Evolutionary conservation across 306 rosid species (phyloP).

Genomic region (Vicia villosa): DNA sequence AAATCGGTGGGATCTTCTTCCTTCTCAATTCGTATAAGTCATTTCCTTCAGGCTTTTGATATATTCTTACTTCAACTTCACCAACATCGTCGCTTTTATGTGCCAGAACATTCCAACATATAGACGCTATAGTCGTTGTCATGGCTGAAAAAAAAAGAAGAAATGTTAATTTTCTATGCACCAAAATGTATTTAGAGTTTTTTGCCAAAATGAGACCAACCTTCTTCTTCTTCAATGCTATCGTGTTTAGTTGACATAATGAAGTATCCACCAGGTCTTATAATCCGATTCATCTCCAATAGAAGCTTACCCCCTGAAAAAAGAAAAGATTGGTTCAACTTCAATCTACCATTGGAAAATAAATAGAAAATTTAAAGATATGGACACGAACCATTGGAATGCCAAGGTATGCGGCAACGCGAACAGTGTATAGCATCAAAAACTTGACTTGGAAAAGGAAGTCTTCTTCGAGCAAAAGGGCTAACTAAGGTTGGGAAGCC

Average conservation of each 20-base stretch:
- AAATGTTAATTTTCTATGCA: constrained; percentile 25
- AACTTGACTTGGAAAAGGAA: constrained; percentile 86
- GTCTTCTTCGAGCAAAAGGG: constrained; percentile 74
- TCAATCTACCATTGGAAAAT: constrained; percentile 6
- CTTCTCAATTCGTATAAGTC: constrained; percentile 79
- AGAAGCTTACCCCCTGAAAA: constrained; percentile 83
- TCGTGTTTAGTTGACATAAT: constrained; percentile 80
- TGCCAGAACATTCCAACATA: constrained; percentile 97
- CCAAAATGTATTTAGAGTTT: background rate
- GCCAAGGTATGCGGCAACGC: constrained; percentile 78
- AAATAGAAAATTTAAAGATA: constrained; percentile 6
- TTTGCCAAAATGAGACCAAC: constrained; percentile 39
- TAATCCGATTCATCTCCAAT: constrained; percentile 87
- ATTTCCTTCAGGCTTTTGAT: constrained; percentile 91
- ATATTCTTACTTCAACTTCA: constrained; percentile 85
- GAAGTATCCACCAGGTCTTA: constrained; percentile 89
- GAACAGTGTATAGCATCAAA: constrained; percentile 91
- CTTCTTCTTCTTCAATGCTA: constrained; percentile 87
- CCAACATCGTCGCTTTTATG: constrained; percentile 85
- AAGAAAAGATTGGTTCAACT: background rate
- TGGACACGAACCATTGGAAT: constrained; percentile 66
- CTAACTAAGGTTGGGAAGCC: constrained; percentile 81
- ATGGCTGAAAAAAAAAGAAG: constrained; percentile 67
- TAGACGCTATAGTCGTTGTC: constrained; percentile 65
- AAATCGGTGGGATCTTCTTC: constrained; percentile 79